Percentiles rank a stretch among this genome's conserved stretches.
These are phyloP conservation scores for Fusarium coffeatum DNA, from an alignment of 2,329 filamentous ascomycete species.

Conservation along the genomic window DNA sequence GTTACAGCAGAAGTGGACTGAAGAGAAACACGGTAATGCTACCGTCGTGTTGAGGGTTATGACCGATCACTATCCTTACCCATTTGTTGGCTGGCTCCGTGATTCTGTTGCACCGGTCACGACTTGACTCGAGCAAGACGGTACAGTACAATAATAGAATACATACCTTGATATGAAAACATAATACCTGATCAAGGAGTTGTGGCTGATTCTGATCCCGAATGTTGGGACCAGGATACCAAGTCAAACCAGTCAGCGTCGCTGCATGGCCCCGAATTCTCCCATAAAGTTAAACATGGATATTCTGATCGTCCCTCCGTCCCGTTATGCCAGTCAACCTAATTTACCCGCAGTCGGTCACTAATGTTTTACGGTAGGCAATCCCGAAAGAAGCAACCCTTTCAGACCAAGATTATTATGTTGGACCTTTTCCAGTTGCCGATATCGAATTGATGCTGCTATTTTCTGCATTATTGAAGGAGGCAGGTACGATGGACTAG, in stretches of 20 bases:
- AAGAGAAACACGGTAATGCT: conserved; percentile 14
- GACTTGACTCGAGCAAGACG: conserved; percentile 27
- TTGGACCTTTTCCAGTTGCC: neutral
- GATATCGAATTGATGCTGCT: neutral
- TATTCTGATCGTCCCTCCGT: conserved; percentile 40
- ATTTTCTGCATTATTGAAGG: conserved; percentile 10
- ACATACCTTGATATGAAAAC: conserved; percentile 4
- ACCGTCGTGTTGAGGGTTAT: conserved; percentile 12
- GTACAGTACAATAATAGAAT: conserved; percentile 4
- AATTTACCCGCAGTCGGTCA: conserved; percentile 26
- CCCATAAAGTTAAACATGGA: conserved; percentile 39
- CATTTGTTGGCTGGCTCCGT: neutral
- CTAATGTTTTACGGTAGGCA: conserved; percentile 25
- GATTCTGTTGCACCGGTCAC: conserved; percentile 12
- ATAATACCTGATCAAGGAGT: conserved; percentile 10
- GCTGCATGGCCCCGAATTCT: conserved; percentile 36
- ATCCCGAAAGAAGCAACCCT: conserved; percentile 27
- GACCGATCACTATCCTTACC: neutral
- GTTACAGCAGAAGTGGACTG: conserved; percentile 31
- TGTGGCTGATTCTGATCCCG: conserved; percentile 34
- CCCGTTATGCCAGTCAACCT: conserved; percentile 35
- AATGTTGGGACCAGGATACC: conserved; percentile 16
- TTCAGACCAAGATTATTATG: conserved; percentile 9
- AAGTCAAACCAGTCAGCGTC: conserved; percentile 39
- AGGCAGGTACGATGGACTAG: conserved; percentile 9